Base-by-base conservation (phyloP, 2,329 filamentous ascomycete genomes). In the Knufia petricola region DNA sequence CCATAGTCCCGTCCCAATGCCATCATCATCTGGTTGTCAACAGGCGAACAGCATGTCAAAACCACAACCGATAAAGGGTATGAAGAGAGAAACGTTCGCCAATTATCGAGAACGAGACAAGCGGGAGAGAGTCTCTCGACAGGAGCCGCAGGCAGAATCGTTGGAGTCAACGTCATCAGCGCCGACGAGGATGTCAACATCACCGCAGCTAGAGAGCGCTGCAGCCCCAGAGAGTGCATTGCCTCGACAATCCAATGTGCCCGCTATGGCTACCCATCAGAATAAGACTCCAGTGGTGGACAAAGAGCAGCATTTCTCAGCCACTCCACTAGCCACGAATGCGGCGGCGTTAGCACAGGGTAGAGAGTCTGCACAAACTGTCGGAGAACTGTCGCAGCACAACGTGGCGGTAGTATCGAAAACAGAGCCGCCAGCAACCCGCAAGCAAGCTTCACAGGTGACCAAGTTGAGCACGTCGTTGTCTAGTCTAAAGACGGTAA, bases 71-170 rank as follows among this genome's bases (percentile, higher is more conserved):
- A 20, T 13, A 13, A 17, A 40, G 12, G n/a, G 21, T 4, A 40
- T 40, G n/a, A 40, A 40, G 19, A 41, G 39, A 26, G 39, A 41
- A 24, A 41, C 39, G 13, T 41, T 24, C 20, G 41, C 41, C 19
- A n/a, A 31, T 32, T 44, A 44, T 26, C 41, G 41, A 32, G 26
- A 31, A 44, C 41, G 41, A 8, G 24, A 17, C n/a, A 36, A 36
- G 13, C 32, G 32, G 4, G 6, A 36, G 15, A 32, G 41, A 20
- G 24, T 19, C 19, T 44, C 41, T 19, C 12, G 41, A 17, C 41
- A 17, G 15, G 41, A 44, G 19, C 41, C 41, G 10, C 37, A 20
- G n/a, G 19, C 37, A 17, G 19, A 40, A 40, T 4, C 19, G 7
- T 4, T 19, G 9, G 15, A 8, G 6, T 4, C 9, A n/a, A 7